phyloP scores from a whole-genome alignment of 2,329 filamentous ascomycete genomes.

The Helotiales sp. region DNA sequence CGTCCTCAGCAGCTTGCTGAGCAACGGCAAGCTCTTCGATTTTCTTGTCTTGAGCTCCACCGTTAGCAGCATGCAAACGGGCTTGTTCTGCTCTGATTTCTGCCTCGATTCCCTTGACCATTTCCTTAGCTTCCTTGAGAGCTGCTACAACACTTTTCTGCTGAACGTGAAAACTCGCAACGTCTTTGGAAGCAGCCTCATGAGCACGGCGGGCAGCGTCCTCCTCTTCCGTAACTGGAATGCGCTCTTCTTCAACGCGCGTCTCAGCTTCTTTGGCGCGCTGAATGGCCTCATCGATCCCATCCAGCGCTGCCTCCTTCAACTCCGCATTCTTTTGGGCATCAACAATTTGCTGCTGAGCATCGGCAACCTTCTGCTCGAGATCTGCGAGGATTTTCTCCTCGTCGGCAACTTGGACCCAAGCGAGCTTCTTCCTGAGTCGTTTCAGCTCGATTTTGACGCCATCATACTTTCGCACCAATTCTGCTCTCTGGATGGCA shows the following conservation, averaged over 20 bases:
- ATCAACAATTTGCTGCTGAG: slow-evolving; percentile 46
- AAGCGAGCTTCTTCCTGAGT: slow-evolving; percentile 73
- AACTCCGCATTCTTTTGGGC: slow-evolving; percentile 55
- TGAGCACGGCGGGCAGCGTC: slow-evolving; percentile 56
- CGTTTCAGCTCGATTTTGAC: slow-evolving; percentile 65
- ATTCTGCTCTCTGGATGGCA: slow-evolving; percentile 47
- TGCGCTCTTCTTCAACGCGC: slow-evolving; percentile 41
- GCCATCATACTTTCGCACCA: slow-evolving; percentile 68
- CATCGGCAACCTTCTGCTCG: slow-evolving; percentile 41
- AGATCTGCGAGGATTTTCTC: slow-evolving; percentile 61
- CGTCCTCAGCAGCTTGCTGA: slow-evolving; percentile 54
- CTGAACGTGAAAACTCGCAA: slow-evolving; percentile 61
- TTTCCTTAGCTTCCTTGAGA: slow-evolving; percentile 57
- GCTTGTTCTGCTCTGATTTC: slow-evolving; percentile 61
- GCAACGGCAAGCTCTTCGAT: slow-evolving; percentile 63
- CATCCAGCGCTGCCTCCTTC: slow-evolving; percentile 47
- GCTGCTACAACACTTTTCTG: slow-evolving; percentile 68
- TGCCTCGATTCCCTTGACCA: slow-evolving; percentile 51
- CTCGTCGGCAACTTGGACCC: slow-evolving; percentile 82
- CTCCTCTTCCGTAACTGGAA: slow-evolving; percentile 53
- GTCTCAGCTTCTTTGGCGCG: slow-evolving; percentile 37
- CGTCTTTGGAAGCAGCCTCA: slow-evolving; percentile 57
- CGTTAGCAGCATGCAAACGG: slow-evolving; percentile 70
- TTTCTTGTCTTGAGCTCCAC: slow-evolving; percentile 69
- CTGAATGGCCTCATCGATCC: slow-evolving; percentile 44